Percentiles rank a stretch among this genome's conserved stretches.
Conservation (phyloP, 1,284 basidiomycete genomes). For the Heliocybe sulcata region DNA sequence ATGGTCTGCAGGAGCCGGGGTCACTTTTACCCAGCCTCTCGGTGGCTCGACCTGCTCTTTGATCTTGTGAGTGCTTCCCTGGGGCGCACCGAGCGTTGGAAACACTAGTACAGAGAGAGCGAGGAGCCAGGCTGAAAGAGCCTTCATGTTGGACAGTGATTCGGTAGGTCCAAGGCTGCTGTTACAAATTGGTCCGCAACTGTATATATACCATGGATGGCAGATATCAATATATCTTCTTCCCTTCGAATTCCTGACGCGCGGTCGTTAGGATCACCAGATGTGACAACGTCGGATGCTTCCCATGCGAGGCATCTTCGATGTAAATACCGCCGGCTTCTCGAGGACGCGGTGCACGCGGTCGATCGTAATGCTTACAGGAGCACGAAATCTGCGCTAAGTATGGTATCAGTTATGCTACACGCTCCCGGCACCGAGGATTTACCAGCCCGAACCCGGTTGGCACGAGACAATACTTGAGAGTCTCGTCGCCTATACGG, state of each 20-base stretch:
- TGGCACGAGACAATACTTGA: not conserved
- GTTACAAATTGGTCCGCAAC: too few species aligned
- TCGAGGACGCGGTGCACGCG: not conserved
- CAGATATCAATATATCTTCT: too few species aligned
- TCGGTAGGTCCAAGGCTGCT: not conserved
- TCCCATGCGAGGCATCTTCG: not conserved
- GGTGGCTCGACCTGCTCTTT: not conserved
- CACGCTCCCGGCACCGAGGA: not conserved
- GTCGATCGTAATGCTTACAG: not conserved
- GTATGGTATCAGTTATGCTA: not conserved
- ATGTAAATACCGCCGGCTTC: not conserved
- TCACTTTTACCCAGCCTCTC: not conserved
- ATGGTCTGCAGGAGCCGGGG: not conserved
- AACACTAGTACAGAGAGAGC: not conserved
- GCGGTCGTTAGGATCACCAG: not conserved
- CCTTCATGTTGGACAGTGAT: conserved; percentile 4
- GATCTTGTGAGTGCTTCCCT: not conserved
- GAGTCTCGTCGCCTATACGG: not conserved
- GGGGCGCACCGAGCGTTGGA: not conserved
- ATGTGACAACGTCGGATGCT: not conserved
- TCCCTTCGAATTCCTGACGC: not conserved
- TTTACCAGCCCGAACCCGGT: not conserved
- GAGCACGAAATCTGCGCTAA: not conserved
- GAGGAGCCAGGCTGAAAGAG: not conserved
- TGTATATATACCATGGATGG: too few species aligned